A percentile compares a stretch with the other conserved stretches of the same genome.
These are phyloP conservation scores for Rhizopogon vinicolor DNA, from an alignment of 768 basidiomycete species.

Conservation along the genomic window DNA sequence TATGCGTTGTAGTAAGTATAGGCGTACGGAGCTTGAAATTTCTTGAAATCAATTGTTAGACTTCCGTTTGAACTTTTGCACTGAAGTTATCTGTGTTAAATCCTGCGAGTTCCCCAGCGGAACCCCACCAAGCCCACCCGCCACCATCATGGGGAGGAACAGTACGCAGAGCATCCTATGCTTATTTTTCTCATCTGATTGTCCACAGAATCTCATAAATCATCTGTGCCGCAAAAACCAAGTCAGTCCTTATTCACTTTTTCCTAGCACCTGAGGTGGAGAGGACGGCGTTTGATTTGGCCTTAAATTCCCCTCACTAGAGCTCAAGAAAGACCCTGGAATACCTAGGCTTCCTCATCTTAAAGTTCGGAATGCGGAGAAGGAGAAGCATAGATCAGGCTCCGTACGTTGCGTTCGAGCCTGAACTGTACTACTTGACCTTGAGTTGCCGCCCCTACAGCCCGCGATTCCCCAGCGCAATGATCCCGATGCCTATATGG, in stretches of 20 bases:
- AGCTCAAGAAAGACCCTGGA: constrained; percentile 86
- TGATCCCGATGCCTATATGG: constrained; percentile 65
- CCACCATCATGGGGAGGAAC: constrained; percentile 22
- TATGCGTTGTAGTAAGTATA: no score
- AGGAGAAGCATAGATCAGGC: constrained; percentile 41
- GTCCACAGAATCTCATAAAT: constrained; percentile 19
- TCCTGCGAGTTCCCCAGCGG: no score
- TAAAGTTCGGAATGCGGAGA: constrained; percentile 53
- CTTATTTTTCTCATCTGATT: neutral
- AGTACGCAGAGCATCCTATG: constrained; percentile 15
- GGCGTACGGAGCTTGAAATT: no score
- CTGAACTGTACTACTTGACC: neutral
- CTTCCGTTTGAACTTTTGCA: neutral
- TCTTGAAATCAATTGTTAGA: neutral
- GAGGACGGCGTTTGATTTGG: constrained; percentile 1
- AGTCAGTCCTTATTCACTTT: constrained; percentile 11
- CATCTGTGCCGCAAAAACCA: constrained; percentile 19
- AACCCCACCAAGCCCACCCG: no score
- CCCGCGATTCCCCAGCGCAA: constrained; percentile 20
- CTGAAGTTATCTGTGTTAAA: neutral
- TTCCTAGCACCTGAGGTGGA: neutral
- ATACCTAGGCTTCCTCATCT: constrained; percentile 77
- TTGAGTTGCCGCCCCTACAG: neutral
- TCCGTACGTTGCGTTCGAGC: constrained; percentile 27
- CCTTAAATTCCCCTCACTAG: constrained; percentile 29